Evolutionary conservation across 345 rosid genomes (phyloP), one percentile per base, ranked within the genome.

Genomic region (Turnera subulata): DNA sequence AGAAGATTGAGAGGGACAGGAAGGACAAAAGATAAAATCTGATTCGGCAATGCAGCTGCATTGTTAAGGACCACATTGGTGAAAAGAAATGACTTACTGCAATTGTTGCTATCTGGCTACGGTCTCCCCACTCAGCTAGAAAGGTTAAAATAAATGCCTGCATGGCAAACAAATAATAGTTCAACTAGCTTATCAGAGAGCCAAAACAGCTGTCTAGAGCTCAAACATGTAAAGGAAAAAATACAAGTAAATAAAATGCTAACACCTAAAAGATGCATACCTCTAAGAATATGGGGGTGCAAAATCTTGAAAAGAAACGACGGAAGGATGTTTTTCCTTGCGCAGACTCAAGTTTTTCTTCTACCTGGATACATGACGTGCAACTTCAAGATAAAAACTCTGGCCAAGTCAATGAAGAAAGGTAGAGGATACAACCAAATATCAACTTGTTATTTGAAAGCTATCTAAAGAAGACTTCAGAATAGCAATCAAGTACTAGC

Each of bases 51-150:
- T n/a, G n/a, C n/a, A n/a, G n/a, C n/a, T 29, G 35, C 35, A 29
- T 3, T 29, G 35, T 29, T 29, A 29, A 3, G 35, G 35, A 29
- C 8, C 35, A 29, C n/a, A n/a, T n/a, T n/a, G n/a, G n/a, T n/a
- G n/a, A 11, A 47, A 29, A 61, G 50, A 53, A 37, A 55, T 45
- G 32, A 24, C 97, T 88, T 82, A 94, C 99, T 66, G 99, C 99
- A 63, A 94, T 94, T 70, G 99, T 94, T 46, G 99, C 99, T 35
- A 94, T 94, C 78, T 94, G 97, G 78, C 99, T 94, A 52, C 97
- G 92, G 60, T 94, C 99, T 0, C 97, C 97, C 99, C 99, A 94
- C 77, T 94, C 99, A 1, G 99, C 99, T 50, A 94, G 74, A 69
- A 94, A 94, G 22, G 99, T 90, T 69, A 94, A 61, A 62, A 94